phyloP scores from a whole-genome alignment of 1,139 yeast genomes.

The Meyerozyma athensensis region DNA sequence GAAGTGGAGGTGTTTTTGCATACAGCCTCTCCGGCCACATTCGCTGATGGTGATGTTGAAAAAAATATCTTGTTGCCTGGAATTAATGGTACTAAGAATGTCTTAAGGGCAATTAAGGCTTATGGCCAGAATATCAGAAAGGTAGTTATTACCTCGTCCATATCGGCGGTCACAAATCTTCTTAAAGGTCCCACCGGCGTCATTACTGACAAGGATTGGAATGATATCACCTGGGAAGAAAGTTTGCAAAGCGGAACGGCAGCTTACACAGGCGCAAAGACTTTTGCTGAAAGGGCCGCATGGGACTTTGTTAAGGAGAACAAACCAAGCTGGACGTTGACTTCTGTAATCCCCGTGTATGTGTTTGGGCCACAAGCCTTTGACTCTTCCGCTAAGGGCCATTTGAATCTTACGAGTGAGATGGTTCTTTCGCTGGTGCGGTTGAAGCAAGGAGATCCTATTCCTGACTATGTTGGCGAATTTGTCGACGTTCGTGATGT shows the following conservation, averaged over 20 bases:
- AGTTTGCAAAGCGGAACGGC: constrained; percentile 19
- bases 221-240: constrained; percentile 29
- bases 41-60: constrained; percentile 33
- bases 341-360: constrained; percentile 45
- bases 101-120: constrained; percentile 24
- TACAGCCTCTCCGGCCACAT: constrained; percentile 21
- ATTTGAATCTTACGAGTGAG: constrained; percentile 34
- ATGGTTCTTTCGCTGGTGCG: constrained; percentile 21
- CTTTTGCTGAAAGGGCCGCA: constrained; percentile 49
- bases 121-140: constrained; percentile 25
- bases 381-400: constrained; percentile 20
- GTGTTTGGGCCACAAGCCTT: constrained; percentile 48
- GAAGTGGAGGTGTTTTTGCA: constrained; percentile 14
- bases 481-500: constrained; percentile 16
- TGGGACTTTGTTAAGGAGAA: constrained; percentile 44
- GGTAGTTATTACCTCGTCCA: constrained; percentile 41
- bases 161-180: constrained; percentile 29
- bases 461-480: constrained; percentile 9
- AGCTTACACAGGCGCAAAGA: constrained; percentile 50
- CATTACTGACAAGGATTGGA: constrained; percentile 23
- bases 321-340: constrained; percentile 37
- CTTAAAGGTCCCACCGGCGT: neutral
- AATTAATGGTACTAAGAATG: constrained; percentile 33
- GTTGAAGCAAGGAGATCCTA: constrained; percentile 12
- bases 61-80: constrained; percentile 38